Evolutionary conservation across 768 basidiomycete species (phyloP).

Genomic region (Xerocomus potaroensis): DNA sequence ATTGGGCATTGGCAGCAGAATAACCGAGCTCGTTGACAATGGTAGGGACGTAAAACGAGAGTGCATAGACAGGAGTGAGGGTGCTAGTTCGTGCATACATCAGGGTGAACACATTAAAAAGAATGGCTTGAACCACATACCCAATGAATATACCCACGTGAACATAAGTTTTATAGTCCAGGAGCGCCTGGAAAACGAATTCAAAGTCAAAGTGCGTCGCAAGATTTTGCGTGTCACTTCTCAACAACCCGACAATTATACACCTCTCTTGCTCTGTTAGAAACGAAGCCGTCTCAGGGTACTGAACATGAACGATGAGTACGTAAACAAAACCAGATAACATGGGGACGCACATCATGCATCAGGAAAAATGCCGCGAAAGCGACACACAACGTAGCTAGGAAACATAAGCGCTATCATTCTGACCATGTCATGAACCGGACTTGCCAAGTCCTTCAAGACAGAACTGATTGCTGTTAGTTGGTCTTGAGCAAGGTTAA

Average conservation of each 20-base stretch:
- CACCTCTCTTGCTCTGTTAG: not conserved
- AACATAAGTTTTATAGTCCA: slow-evolving; percentile 1
- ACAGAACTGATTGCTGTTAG: not conserved
- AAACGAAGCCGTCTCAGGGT: slow-evolving; percentile 1
- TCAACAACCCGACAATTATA: not conserved
- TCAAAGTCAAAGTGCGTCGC: not conserved
- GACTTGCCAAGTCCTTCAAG: not conserved
- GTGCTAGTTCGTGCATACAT: not conserved
- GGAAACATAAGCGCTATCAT: not conserved
- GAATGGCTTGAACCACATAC: not conserved
- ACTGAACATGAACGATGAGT: not conserved
- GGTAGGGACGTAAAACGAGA: slow-evolving; percentile 1
- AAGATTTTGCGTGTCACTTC: not conserved
- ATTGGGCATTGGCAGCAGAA: not conserved
- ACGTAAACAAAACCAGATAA: too few relatives aligned
- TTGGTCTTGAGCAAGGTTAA: not conserved
- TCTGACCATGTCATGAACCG: not conserved
- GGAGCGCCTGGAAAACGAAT: not conserved
- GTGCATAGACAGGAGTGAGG: not conserved
- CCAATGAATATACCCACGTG: not conserved
- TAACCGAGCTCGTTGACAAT: slow-evolving; percentile 2
- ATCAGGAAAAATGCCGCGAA: not conserved
- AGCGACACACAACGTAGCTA: not conserved
- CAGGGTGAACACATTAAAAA: not conserved
- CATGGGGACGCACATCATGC: not conserved